Percentiles rank a stretch among this genome's conserved stretches.
Evolutionary conservation across 768 basidiomycete genomes (phyloP).

Genomic region (Collybia mongolica): DNA sequence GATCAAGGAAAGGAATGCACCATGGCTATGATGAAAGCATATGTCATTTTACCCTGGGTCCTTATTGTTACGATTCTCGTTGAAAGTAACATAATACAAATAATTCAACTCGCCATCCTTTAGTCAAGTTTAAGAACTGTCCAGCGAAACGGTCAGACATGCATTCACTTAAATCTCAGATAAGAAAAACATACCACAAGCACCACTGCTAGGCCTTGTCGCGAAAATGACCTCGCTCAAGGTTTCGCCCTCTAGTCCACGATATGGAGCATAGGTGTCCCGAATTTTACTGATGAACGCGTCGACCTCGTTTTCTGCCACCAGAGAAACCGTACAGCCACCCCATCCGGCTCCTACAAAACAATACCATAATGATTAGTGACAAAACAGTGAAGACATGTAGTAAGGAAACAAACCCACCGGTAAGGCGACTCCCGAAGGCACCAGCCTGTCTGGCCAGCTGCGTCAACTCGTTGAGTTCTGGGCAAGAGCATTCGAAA

Average conservation of each 20-base stretch:
- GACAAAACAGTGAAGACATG: too few relatives aligned
- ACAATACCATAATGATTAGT: neutral
- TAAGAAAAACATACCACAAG: conserved; percentile 58
- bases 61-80: too few relatives aligned
- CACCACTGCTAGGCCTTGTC: conserved; percentile 80
- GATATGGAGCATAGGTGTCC: conserved; percentile 64
- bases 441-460: conserved; percentile 73
- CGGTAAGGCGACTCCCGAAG: conserved; percentile 81
- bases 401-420: too few relatives aligned
- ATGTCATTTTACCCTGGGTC: too few relatives aligned
- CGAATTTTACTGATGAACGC: conserved; percentile 63
- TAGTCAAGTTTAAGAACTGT: too few relatives aligned
- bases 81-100: too few relatives aligned
- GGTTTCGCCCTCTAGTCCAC: conserved; percentile 52
- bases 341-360: conserved; percentile 84
- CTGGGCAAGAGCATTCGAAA: conserved; percentile 79
- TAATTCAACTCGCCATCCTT: too few relatives aligned
- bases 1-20: too few relatives aligned
- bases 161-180: too few relatives aligned
- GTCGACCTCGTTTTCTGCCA: conserved; percentile 60
- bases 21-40: too few relatives aligned
- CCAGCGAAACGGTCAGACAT: too few relatives aligned
- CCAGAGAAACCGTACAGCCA: conserved; percentile 83
- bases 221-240: conserved; percentile 75
- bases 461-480: conserved; percentile 67